Evolutionary conservation across 805 yeast genomes (phyloP).

Genomic region (Tetrapisispora phaffii): DNA sequence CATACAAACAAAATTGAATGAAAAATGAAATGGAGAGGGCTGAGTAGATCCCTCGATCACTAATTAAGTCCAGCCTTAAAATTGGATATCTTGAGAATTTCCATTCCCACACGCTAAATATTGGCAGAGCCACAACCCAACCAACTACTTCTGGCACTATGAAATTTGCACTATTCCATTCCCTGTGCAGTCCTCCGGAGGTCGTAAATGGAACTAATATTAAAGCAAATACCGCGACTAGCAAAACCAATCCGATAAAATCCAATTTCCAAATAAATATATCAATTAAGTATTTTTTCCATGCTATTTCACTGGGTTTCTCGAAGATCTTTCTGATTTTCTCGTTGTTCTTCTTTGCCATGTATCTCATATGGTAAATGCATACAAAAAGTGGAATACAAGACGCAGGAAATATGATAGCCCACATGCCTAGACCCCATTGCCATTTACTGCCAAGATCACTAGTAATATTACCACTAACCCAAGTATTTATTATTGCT

Average conservation of each 20-base stretch:
- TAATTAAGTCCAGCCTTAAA: slow-evolving; percentile 43
- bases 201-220: slow-evolving; percentile 58
- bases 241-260: slow-evolving; percentile 44
- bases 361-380: slow-evolving; percentile 37
- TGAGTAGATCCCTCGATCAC: slow-evolving; percentile 55
- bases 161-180: slow-evolving; percentile 48
- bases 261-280: slow-evolving; percentile 51
- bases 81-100: slow-evolving; percentile 46
- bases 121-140: slow-evolving; percentile 41
- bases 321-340: slow-evolving; percentile 2
- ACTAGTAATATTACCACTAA: slow-evolving; percentile 42
- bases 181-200: slow-evolving; percentile 44
- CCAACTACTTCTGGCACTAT: slow-evolving; percentile 60
- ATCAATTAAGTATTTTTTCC: slow-evolving; percentile 24
- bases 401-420: slow-evolving; percentile 43
- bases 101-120: slow-evolving; percentile 47
- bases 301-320: slow-evolving; percentile 6
- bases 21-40: slow-evolving; percentile 47
- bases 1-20: slow-evolving; percentile 47
- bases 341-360: slow-evolving; percentile 33
- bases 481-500: slow-evolving; percentile 62
- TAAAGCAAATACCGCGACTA: slow-evolving; percentile 46
- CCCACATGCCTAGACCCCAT: slow-evolving; percentile 54
- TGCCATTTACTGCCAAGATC: slow-evolving; percentile 33
- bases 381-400: slow-evolving; percentile 40